Conservation (phyloP, 2,329 filamentous ascomycete species). For the Diaporthe eres region DNA sequence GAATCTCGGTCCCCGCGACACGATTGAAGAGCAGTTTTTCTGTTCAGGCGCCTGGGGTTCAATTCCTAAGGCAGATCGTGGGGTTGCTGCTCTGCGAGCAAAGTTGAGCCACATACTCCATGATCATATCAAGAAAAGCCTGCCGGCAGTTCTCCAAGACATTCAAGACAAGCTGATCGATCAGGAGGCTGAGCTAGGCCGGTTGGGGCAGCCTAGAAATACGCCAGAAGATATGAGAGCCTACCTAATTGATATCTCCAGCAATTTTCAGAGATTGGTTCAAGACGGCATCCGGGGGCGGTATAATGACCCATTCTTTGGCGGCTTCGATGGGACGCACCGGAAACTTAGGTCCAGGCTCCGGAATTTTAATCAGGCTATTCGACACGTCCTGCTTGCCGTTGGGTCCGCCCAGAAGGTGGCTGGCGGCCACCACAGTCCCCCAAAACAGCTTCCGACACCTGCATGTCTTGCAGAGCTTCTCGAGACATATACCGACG, state of each 20-base stretch:
- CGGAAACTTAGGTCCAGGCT: neutral
- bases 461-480: neutral
- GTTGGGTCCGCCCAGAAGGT: neutral
- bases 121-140: neutral
- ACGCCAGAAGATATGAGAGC: neutral
- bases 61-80: neutral
- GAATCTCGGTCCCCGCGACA: conserved; percentile 14
- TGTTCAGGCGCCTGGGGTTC: neutral
- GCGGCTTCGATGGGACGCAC: neutral
- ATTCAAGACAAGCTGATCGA: neutral
- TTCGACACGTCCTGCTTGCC: neutral
- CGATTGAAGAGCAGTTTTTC: conserved; percentile 18
- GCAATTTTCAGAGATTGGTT: neutral
- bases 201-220: neutral
- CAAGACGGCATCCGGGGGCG: neutral
- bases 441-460: neutral
- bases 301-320: neutral
- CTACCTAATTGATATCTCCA: neutral
- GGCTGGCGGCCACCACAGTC: neutral
- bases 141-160: neutral
- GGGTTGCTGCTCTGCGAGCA: neutral
- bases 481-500: neutral
- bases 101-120: neutral
- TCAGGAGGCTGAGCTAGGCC: neutral
- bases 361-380: neutral